Evolutionary conservation across 306 rosid genomes (phyloP), one percentile per base, ranked within the genome.

Genomic region (Notholithocarpus densiflorus): DNA sequence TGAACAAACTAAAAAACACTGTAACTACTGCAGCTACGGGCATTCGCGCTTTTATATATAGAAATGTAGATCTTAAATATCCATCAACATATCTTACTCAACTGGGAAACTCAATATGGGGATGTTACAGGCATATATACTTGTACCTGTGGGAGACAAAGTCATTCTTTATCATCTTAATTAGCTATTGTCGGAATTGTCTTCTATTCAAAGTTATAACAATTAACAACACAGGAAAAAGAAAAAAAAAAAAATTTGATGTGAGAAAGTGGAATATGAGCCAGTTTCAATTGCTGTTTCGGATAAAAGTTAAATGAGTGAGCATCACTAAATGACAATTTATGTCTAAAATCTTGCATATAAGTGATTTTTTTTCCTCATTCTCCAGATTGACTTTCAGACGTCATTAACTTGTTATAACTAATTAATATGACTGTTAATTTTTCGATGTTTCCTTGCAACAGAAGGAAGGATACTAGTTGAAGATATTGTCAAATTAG

Each of bases 391-490:
- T 24, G 24, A 34, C 12, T 5, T 66, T 66, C 51, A 32, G 32
- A 31, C 72, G 11, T 64, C 12, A 64, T 40, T 8, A 40, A 40
- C 45, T 8, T 40, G 45, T 64, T 18, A 29, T 29, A 29, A 29
- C 23, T 11, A 64, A 19, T 21, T 18, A 7, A 65, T 65, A 17
- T 32, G 72, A 32, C 43, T 14, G 1, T 21, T 66, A 19, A 21
- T 18, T 34, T 32, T 32, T 6, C 3, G 15, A 19, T 66, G 9
- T 64, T 64, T 66, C 72, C 19, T 32, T 66, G 14, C 72, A 66
- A 66, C 88, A 86, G 89, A 86, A 52, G 89, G 89, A 45, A 86
- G 82, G 80, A 86, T 86, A 72, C 81, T 73, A 51, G 89, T 86
- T 71, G 86, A 86, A 61, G 89, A 82, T 79, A 82, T 86, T 70